Evolutionary conservation across 2,329 filamentous ascomycete genomes (phyloP), one percentile per base, ranked within the genome.

Genomic region (Trichoderma semiorbis): DNA sequence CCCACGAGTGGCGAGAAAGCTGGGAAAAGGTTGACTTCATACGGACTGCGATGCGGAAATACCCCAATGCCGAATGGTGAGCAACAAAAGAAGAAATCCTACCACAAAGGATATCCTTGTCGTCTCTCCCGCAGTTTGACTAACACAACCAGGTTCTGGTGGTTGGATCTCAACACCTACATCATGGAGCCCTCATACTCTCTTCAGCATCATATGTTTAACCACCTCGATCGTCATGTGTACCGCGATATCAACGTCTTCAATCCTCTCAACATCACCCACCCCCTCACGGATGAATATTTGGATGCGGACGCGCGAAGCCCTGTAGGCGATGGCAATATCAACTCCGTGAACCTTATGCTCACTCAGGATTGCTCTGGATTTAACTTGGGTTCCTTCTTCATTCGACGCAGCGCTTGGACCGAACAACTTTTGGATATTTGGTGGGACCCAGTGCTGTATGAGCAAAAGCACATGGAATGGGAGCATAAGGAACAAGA

Each of bases 401-500:
- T 99, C 81, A 84, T 98, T 58, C 90, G 91, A 64, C 90, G 96
- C 73, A 93, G 93, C 77, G 85, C 90, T 30, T 99, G 95, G 93
- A 93, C 95, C 0, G 95, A 98, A 78, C 91, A 94, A 5, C 84
- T 99, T 21, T 88, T 99, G 43, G 96, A 99, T 78, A 88, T 97
- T 67, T 99, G 96, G 96, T 99, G 96, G 96, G 96, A 99, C 78
- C 96, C 96, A 0, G 95, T 98, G 34, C 90, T 92, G 71, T 99
- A 99, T 81, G 96, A 99, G 83, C 96, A 99, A 83, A 97, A 94
- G 80, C 96, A 99, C 81, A 98, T 98, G 95, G 89, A 96, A 74
- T 99, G 96, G 96, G 95, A 96, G 78, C 96, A 99, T 85, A 98
- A 98, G 81, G 96, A 99, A 81, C 96, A 99, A 83, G 95, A 98